Conservation (phyloP, 1,284 basidiomycete genomes). For the Pseudozyma tsukubaensis region DNA sequence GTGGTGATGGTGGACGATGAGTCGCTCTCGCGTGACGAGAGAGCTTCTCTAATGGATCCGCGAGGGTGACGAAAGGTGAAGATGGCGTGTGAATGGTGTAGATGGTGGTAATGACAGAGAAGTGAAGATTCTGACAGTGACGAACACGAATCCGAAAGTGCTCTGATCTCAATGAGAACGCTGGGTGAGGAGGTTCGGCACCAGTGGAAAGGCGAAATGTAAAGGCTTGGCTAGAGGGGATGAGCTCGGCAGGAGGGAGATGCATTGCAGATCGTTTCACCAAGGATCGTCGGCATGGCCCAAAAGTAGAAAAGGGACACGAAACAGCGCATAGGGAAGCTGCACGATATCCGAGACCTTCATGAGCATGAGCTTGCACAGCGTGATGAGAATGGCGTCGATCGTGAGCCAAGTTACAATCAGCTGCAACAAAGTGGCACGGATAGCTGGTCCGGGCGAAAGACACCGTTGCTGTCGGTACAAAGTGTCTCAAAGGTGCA, state of each 20-base stretch:
- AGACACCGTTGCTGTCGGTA: constrained; percentile 4
- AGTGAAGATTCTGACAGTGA: constrained; percentile 1
- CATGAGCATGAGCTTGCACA: neutral
- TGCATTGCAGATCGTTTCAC: constrained; percentile 43
- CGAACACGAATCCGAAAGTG: neutral
- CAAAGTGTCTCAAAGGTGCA: constrained; percentile 5
- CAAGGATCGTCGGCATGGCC: constrained; percentile 12
- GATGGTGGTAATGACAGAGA: constrained; percentile 5
- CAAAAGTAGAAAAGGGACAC: neutral
- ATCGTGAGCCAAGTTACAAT: constrained; percentile 7
- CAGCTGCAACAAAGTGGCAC: constrained; percentile 4
- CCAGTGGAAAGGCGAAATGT: neutral
- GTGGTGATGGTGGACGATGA: constrained; percentile 1
- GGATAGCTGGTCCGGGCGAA: constrained; percentile 1
- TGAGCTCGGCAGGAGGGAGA: constrained; percentile 13
- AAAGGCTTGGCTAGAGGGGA: neutral
- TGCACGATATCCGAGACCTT: constrained; percentile 31
- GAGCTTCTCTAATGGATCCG: neutral
- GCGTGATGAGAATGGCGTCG: constrained; percentile 16
- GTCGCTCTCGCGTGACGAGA: neutral
- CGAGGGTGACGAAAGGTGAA: constrained; percentile 1
- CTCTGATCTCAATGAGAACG: neutral
- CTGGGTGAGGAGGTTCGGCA: neutral
- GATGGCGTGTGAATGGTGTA: constrained; percentile 2
- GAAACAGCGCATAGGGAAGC: neutral